phyloP scores from a whole-genome alignment of 352 stramenopile genomes.

The Pythium plurisporium region DNA sequence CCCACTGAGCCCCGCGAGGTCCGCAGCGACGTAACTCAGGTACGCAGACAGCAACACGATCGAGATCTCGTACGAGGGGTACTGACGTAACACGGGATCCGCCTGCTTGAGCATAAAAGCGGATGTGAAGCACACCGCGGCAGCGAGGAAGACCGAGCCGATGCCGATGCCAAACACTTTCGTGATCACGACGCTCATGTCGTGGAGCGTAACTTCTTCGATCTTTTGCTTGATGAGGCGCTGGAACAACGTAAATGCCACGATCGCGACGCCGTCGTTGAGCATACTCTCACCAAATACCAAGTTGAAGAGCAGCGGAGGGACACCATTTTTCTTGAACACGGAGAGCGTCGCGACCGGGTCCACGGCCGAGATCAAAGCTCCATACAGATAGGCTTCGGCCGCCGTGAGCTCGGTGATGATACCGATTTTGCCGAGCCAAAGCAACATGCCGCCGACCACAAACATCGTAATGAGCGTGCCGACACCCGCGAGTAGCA shows the following conservation, averaged over 20 bases:
- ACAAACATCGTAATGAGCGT: conserved; percentile 80
- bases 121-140: conserved; percentile 67
- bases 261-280: conserved; percentile 92
- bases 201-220: conserved; percentile 63
- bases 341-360: conserved; percentile 91
- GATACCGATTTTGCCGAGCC: conserved; percentile 58
- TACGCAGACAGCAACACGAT: conserved; percentile 81
- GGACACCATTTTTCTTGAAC: conserved; percentile 89
- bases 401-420: conserved; percentile 82
- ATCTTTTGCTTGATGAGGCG: conserved; percentile 70
- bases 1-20: conserved; percentile 77
- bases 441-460: conserved; percentile 68
- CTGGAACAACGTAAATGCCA: conserved; percentile 81
- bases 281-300: conserved; percentile 95
- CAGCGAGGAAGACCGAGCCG: conserved; percentile 71
- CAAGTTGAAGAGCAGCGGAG: conserved; percentile 91
- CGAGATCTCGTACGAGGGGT: conserved; percentile 85
- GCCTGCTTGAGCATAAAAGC: conserved; percentile 81
- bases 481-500: conserved; percentile 73
- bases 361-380: conserved; percentile 92
- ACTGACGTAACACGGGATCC: conserved; percentile 62
- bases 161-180: conserved; percentile 82
- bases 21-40: conserved; percentile 74
- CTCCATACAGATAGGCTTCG: conserved; percentile 90
- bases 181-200: conserved; percentile 70